Percentiles rank a stretch among this genome's conserved stretches.
phyloP scores from a whole-genome alignment of 1,284 basidiomycete genomes.

The Agroathelia rolfsii region DNA sequence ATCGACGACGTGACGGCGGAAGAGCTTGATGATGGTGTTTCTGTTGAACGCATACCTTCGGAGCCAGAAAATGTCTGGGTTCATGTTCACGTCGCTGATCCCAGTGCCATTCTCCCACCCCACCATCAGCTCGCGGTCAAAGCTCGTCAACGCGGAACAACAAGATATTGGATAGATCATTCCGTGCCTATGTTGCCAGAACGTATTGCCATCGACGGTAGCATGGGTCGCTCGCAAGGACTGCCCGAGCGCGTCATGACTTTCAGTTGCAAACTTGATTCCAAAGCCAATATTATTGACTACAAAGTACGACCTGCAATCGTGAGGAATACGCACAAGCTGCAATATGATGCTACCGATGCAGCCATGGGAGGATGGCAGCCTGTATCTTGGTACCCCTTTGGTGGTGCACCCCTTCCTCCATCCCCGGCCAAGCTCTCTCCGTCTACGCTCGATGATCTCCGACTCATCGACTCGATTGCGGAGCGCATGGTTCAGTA shows the following conservation, averaged over 20 bases:
- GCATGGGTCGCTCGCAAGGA: slow-evolving; percentile 41
- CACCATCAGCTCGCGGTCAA: slow-evolving; percentile 47
- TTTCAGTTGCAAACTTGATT: slow-evolving; percentile 71
- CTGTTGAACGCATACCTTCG: slow-evolving; percentile 54
- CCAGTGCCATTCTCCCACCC: slow-evolving; percentile 72
- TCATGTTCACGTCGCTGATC: slow-evolving; percentile 92
- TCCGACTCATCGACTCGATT: slow-evolving; percentile 29
- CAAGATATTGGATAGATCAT: slow-evolving; percentile 58
- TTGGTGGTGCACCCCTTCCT: slow-evolving; percentile 21
- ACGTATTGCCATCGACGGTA: too few species aligned
- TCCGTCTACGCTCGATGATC: slow-evolving; percentile 20
- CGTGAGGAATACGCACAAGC: slow-evolving; percentile 56
- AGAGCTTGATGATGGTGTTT: slow-evolving; percentile 94
- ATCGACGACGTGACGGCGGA: slow-evolving; percentile 78
- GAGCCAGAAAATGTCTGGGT: slow-evolving; percentile 68
- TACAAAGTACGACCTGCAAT: slow-evolving; percentile 62
- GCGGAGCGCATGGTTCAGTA: slow-evolving; percentile 17
- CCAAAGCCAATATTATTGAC: slow-evolving; percentile 59
- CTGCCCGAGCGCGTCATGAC: slow-evolving; percentile 57
- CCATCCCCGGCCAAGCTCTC: slow-evolving; percentile 5
- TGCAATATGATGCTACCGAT: slow-evolving; percentile 71
- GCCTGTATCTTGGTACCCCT: slow-evolving; percentile 29
- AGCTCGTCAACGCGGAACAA: slow-evolving; percentile 42
- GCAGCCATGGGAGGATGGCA: slow-evolving; percentile 31
- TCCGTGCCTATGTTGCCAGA: slow-evolving; percentile 65